Base-by-base conservation (phyloP, 192 early-diverging fungal genomes). In the Phlyctochytrium bullatum region DNA sequence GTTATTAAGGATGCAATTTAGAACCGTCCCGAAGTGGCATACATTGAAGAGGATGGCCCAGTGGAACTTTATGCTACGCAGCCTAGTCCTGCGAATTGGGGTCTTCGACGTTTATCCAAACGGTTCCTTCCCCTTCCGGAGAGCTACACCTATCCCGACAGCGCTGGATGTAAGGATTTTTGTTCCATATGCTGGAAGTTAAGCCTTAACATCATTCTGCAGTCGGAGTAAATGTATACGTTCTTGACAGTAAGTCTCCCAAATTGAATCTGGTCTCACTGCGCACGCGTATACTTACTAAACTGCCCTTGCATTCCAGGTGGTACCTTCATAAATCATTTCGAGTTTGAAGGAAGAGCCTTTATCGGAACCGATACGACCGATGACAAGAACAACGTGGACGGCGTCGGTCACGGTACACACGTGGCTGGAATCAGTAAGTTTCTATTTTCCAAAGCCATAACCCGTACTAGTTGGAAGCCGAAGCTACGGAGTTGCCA, bases 271-370 rank as follows among this genome's bases (percentile, higher is more conserved):
- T n/a, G n/a, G n/a, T n/a, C n/a, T n/a, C n/a, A n/a, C n/a, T n/a
- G n/a, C n/a, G n/a, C n/a, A n/a, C n/a, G n/a, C n/a, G n/a, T n/a
- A n/a, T n/a, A n/a, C n/a, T n/a, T n/a, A n/a, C n/a, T n/a, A n/a
- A n/a, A n/a, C n/a, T n/a, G n/a, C 75, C 89, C 97, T 14, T 90
- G 97, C 34, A 95, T 97, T 80, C 94, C 95, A 0, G 95, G 95
- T 51, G 84, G 96, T 66, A 89, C 88, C 67, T 73, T 88, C 59
- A 64, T 71, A 16, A n/a, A n/a, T n/a, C 69, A 79, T 47, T 80
- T 83, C 2, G 94, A 97, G 71, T 95, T 97, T 78, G 86, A 91
- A 60, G 91, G 90, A 59, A 88, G 95, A 62, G 95, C 95, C 34
- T 62, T 67, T 36, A 93, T 92, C 91, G 92, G 91, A 34, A 80